Conservation (phyloP, 208 protist species). For the Wallacemonas collosoma region DNA sequence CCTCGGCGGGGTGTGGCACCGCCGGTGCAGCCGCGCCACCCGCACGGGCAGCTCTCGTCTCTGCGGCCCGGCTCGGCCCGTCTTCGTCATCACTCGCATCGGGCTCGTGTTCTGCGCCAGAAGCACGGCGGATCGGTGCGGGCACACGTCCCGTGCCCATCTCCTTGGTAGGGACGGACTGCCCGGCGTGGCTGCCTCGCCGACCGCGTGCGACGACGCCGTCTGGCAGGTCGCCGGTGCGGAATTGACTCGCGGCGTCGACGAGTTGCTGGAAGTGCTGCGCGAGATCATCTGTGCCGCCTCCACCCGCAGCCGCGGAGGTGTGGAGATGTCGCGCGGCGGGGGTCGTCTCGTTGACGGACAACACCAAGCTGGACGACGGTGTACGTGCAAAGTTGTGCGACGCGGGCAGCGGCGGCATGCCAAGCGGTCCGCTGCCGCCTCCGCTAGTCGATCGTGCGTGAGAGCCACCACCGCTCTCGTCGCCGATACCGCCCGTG, state of each 20-base stretch:
- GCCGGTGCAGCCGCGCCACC: no score
- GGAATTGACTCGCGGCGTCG: conserved; percentile 11
- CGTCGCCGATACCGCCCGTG: neutral
- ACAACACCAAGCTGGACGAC: conserved; percentile 4
- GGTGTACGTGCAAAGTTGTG: conserved; percentile 6
- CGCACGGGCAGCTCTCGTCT: no score
- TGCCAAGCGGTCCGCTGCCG: neutral
- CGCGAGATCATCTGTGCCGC: conserved; percentile 12
- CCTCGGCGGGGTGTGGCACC: neutral
- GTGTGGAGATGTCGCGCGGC: neutral
- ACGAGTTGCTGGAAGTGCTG: conserved; percentile 21
- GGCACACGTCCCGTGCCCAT: neutral
- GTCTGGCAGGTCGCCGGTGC: neutral
- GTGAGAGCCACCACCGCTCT: neutral
- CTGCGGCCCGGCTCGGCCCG: no score
- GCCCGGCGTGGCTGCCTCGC: neutral
- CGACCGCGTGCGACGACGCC: conserved; percentile 13
- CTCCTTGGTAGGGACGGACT: neutral
- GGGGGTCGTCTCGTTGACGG: no score
- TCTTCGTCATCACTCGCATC: conserved; percentile 1
- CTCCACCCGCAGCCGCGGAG: neutral
- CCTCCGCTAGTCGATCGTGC: conserved; percentile 24
- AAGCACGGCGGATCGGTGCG: neutral
- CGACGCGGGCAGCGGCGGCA: conserved; percentile 1
- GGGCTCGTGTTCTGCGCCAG: neutral